phyloP scores from a whole-genome alignment of 192 early-diverging fungal genomes.

The Lobulomyces angularis region DNA sequence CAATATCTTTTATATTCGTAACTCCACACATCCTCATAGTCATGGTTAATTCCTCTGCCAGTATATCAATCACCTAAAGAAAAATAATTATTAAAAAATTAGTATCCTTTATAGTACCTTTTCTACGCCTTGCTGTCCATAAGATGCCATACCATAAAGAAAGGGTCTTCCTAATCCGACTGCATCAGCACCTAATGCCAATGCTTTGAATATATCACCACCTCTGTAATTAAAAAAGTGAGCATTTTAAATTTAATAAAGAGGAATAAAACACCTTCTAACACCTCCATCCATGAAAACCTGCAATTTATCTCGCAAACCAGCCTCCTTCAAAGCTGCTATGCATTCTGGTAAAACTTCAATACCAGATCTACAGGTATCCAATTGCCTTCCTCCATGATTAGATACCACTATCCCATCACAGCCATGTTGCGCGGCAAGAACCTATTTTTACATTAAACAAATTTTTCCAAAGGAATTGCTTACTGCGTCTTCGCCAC shows the following conservation, averaged over 20 bases:
- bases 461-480: too few relatives aligned
- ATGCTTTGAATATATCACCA: constrained; percentile 88
- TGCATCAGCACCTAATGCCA: constrained; percentile 87
- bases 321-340: constrained; percentile 38
- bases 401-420: constrained; percentile 85
- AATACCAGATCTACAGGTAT: constrained; percentile 62
- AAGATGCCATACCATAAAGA: constrained; percentile 51
- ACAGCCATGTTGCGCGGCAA: constrained; percentile 66
- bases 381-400: constrained; percentile 94
- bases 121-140: constrained; percentile 78
- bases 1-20: too few relatives aligned
- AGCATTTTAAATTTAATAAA: too few relatives aligned
- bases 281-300: constrained; percentile 92
- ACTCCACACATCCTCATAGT: too few relatives aligned
- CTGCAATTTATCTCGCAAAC: constrained; percentile 52
- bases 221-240: too few relatives aligned
- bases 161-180: constrained; percentile 75
- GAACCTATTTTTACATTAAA: too few relatives aligned
- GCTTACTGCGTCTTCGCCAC: constrained; percentile 83
- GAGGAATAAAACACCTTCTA: too few relatives aligned
- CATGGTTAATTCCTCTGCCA: too few relatives aligned
- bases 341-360: constrained; percentile 84
- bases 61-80: too few relatives aligned
- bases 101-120: too few relatives aligned
- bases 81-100: too few relatives aligned